These are phyloP conservation scores for Dioscorea alata DNA, from an alignment of 106 monocot species.

Conservation along the genomic window DNA sequence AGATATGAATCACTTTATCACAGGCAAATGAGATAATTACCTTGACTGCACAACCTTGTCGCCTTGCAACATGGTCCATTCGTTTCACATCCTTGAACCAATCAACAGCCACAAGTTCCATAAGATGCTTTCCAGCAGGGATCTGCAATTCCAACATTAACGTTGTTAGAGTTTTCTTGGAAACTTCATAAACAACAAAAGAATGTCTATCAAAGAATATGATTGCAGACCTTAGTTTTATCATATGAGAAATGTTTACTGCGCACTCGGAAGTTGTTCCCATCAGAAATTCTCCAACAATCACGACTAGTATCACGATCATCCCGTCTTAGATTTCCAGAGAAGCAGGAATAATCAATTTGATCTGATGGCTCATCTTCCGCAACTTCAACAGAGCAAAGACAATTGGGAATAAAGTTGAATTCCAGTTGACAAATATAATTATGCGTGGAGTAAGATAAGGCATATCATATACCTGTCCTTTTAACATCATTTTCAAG, in stretches of 20 bases:
- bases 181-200: neutral
- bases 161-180: neutral
- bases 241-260: constrained; percentile 70
- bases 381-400: constrained; percentile 15
- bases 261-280: constrained; percentile 84
- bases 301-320: constrained; percentile 71
- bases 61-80: constrained; percentile 79
- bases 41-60: constrained; percentile 72
- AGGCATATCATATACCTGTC: neutral
- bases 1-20: neutral
- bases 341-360: constrained; percentile 60
- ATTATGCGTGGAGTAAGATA: neutral
- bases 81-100: constrained; percentile 74
- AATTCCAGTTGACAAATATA: neutral
- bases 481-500: neutral
- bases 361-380: constrained; percentile 40
- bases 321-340: constrained; percentile 72
- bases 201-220: neutral
- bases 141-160: constrained; percentile 29
- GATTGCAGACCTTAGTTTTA: constrained; percentile 59
- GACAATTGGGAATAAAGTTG: neutral
- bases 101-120: constrained; percentile 89
- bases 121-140: constrained; percentile 73
- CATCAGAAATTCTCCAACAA: constrained; percentile 89
- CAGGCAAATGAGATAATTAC: neutral